Base-by-base conservation (phyloP, 768 basidiomycete species). In the Gymnopilus dilepis region DNA sequence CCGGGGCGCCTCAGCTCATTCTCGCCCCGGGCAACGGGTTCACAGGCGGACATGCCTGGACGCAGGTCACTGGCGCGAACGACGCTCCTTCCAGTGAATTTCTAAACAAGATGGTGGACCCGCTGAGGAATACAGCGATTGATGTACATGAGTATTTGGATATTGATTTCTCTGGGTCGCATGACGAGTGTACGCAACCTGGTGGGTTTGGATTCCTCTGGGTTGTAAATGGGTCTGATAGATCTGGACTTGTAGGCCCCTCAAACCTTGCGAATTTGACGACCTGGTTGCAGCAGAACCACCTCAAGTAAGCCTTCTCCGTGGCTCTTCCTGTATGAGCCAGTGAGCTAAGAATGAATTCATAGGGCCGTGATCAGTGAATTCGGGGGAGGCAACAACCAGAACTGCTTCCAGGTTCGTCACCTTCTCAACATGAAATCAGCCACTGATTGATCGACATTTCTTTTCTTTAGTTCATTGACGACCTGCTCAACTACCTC, bases 1-100 rank as follows among this genome's bases (percentile, higher is more conserved):
- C 73, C 0, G 79, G 80, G 17, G 79, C 80, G 3, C 59, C 31
- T 0, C 80, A 82, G 62, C 74, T 82, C 54, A 80, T 82, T 59
- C 71, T 82, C 12, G 80, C 80, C 2, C 79, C 81, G 1, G 81
- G 81, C 2, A 82, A 82, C 51, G 81, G 77, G 0, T 82, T 76
- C 58, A 82, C 80, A 13, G 81, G 81, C 1, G 80, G 80, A 0
- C 79, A 82, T 56, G 72, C 79, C 0, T 81, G 76, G 77, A 81
- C 75, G 0, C 77, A 82, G 56, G 54, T 65, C 5, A 75, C 77
- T 0, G 76, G 77, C 7, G 70, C 68, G 30, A 68, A 71, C 0
- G 71, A 76, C 30, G 73, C 70, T 0, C 81, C 81, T 1, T 80
- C 79, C 0, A 79, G 78, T 37, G 78, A 80, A 21, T 80, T 78